These are phyloP conservation scores for Moesziomyces globuligerus DNA, from an alignment of 1,284 basidiomycete genomes.

Conservation along the genomic window DNA sequence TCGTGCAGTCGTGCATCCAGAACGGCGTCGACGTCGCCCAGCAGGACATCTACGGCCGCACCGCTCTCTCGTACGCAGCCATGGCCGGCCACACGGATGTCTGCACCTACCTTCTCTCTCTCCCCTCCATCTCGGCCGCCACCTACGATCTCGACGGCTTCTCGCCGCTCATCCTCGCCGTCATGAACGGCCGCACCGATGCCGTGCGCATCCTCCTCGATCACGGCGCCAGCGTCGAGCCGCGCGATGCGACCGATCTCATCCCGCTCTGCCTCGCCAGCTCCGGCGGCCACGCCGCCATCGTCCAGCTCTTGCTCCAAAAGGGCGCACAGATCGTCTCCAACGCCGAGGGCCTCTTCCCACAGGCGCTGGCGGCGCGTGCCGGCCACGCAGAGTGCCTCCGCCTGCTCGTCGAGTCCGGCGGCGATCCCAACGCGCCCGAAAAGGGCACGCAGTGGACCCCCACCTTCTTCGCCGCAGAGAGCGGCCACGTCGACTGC, in stretches of 20 bases:
- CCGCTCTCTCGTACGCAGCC: conserved; percentile 92
- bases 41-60: conserved; percentile 88
- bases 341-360: conserved; percentile 94
- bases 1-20: conserved; percentile 83
- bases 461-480: conserved; percentile 93
- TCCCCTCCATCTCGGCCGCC: conserved; percentile 78
- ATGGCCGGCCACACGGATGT: conserved; percentile 87
- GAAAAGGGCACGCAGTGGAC: conserved; percentile 99
- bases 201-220: conserved; percentile 71
- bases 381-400: conserved; percentile 90
- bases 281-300: conserved; percentile 85
- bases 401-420: conserved; percentile 75
- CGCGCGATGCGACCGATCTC: conserved; percentile 72
- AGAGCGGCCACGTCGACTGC: conserved; percentile 83
- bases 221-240: conserved; percentile 56
- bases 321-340: conserved; percentile 81
- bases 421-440: conserved; percentile 72
- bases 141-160: conserved; percentile 78
- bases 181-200: conserved; percentile 82
- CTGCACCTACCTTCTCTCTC: conserved; percentile 80
- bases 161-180: conserved; percentile 91
- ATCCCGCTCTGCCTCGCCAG: conserved; percentile 91
- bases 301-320: conserved; percentile 80
- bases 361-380: conserved; percentile 96
- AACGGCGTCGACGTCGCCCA: conserved; percentile 77